Evolutionary conservation across 768 basidiomycete species (phyloP), one percentile per base, ranked within the genome.

Genomic region (Phaeotremella skinneri): DNA sequence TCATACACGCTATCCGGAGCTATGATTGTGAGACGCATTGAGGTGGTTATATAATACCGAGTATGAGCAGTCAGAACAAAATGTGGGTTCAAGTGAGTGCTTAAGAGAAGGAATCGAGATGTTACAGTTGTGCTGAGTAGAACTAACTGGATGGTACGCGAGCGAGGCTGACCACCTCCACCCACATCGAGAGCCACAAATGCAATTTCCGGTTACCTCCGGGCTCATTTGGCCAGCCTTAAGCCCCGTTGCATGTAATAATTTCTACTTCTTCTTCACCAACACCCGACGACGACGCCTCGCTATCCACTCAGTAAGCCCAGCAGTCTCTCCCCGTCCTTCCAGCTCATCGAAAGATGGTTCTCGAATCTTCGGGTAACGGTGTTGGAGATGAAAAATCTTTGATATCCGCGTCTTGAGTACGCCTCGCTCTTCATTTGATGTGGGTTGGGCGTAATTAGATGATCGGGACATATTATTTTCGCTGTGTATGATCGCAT

Each of bases 21-120:
- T 50, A 81, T 76, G 9, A 76, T 62, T 7, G 79, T 78, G 49
- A 80, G 67, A 16, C 73, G 69, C 75, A 79, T 79, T 39, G 32
- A 65, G 21, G 27, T 29, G 49, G 26, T 51, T n/a, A n/a, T n/a
- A n/a, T n/a, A n/a, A n/a, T n/a, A n/a, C n/a, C n/a, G n/a, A n/a
- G n/a, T n/a, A n/a, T n/a, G n/a, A n/a, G n/a, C n/a, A n/a, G n/a
- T n/a, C n/a, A n/a, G n/a, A n/a, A n/a, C n/a, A n/a, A n/a, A n/a
- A n/a, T n/a, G n/a, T n/a, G n/a, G n/a, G n/a, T n/a, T n/a, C n/a
- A n/a, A n/a, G n/a, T n/a, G n/a, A n/a, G n/a, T n/a, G n/a, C n/a
- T n/a, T n/a, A n/a, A n/a, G n/a, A n/a, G n/a, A n/a, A n/a, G n/a
- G n/a, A n/a, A n/a, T n/a, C n/a, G n/a, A n/a, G n/a, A n/a, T n/a